These are phyloP conservation scores for Colletotrichum echinochloae DNA, from an alignment of 2,329 filamentous ascomycete species.

Conservation along the genomic window DNA sequence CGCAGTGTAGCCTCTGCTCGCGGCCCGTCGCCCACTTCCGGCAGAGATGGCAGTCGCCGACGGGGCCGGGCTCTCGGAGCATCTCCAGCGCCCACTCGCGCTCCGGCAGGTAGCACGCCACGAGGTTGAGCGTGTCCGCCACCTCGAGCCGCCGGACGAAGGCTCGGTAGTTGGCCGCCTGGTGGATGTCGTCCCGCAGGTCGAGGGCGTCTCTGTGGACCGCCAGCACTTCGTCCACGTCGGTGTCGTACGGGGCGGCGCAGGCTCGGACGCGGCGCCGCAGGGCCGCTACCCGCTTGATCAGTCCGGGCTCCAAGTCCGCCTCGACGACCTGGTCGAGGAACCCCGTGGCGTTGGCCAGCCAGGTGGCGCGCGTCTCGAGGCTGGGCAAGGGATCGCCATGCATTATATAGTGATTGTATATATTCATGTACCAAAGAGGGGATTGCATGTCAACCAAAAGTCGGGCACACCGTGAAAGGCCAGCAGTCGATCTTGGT, in stretches of 20 bases:
- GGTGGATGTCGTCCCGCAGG: not conserved
- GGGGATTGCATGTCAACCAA: not conserved
- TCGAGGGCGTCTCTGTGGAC: not conserved
- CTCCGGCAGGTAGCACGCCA: conserved; percentile 3
- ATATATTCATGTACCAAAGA: not conserved
- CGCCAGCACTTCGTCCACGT: not conserved
- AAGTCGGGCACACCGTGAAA: not conserved
- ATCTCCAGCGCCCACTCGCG: not conserved
- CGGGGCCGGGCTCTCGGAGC: not conserved
- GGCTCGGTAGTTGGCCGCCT: not conserved
- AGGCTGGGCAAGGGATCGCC: not conserved
- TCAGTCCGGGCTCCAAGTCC: not conserved
- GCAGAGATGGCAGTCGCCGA: not conserved
- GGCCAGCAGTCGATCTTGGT: too few relatives aligned
- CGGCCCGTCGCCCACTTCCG: not conserved
- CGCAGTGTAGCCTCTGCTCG: not conserved
- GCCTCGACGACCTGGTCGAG: not conserved
- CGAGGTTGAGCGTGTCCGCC: not conserved
- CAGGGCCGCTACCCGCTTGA: not conserved
- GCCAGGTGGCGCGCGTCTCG: not conserved
- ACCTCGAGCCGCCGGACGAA: conserved; percentile 4
- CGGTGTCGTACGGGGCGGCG: not conserved
- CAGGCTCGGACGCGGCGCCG: not conserved
- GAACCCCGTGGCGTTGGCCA: not conserved
- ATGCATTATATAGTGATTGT: not conserved